Evolutionary conservation across 345 rosid species (phyloP), one percentile per base, ranked within the genome.

Genomic region (Lenwebbia sp.): DNA sequence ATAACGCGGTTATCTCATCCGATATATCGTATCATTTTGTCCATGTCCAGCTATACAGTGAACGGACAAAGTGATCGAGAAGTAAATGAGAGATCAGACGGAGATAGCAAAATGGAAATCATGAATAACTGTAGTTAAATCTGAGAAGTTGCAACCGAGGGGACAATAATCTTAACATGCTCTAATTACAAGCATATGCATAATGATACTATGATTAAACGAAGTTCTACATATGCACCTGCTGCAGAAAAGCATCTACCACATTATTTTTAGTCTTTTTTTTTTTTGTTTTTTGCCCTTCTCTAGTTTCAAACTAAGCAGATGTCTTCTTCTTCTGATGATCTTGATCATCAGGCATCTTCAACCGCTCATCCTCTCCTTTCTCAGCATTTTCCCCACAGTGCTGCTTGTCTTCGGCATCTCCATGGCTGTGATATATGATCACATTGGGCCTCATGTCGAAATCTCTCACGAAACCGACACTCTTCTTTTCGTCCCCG

Each of bases 341-440:
- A 84, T 83, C 40, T 25, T 57, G 53, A 54, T 58, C 51, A n/a
- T 41, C 76, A 37, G 51, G 76, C 37, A 21, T 58, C 33, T 37
- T 84, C 22, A 84, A 44, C 22, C 53, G 28, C 49, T 37, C 52
- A n/a, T 56, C 47, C 40, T 49, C 76, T 50, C 13, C 19, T 50
- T 37, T 55, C 28, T 33, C 37, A 33, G 44, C 86, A 30, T 84
- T 83, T 51, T 57, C 33, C 37, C 78, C 50, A 19, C 60, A 65
- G 41, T 62, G 65, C 44, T 57, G 60, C 17, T 49, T 82, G 33
- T 85, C 78, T 60, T 62, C n/a, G 23, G 30, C 60, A 58, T 76
- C 84, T 2, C 37, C 86, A 37, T 60, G 88, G 84, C 86, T 76
- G 50, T 90, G 92, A 84, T 92, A 92, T 47, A 91, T 89, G 12